Evolutionary conservation across 2,329 filamentous ascomycete species (phyloP).

Genomic region (Fusarium tupiense): DNA sequence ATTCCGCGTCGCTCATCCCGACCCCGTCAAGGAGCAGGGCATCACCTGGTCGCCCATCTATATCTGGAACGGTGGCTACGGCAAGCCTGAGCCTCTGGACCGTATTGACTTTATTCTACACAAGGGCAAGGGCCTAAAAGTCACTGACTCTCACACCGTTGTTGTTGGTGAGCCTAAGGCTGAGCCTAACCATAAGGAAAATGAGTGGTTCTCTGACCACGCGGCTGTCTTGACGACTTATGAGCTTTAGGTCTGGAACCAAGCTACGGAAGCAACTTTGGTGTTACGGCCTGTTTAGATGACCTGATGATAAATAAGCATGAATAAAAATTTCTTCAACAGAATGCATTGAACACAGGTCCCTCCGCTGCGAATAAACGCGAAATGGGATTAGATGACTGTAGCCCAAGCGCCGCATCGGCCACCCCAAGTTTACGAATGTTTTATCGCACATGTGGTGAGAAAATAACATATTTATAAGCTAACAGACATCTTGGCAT

Average conservation of each 20-base stretch:
- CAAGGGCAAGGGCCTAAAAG: slow-evolving; percentile 47
- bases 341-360: background rate
- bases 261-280: background rate
- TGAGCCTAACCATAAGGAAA: slow-evolving; percentile 48
- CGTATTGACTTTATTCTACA: slow-evolving; percentile 56
- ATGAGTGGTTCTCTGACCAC: slow-evolving; percentile 56
- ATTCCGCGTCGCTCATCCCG: slow-evolving; percentile 50
- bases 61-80: slow-evolving; percentile 44
- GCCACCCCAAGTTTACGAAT: background rate
- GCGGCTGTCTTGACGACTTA: slow-evolving; percentile 48
- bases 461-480: background rate
- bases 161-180: slow-evolving; percentile 49
- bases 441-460: no score
- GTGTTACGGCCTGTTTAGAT: background rate
- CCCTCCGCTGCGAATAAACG: background rate
- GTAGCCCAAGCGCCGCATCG: background rate
- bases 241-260: slow-evolving; percentile 21
- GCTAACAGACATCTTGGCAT: accelerated
- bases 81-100: slow-evolving; percentile 53
- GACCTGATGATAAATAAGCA: slow-evolving; percentile 10
- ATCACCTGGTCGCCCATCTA: slow-evolving; percentile 55
- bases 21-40: slow-evolving; percentile 47
- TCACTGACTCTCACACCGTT: slow-evolving; percentile 44
- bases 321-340: background rate
- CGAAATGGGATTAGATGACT: background rate